Percentiles rank a stretch among this genome's conserved stretches.
Evolutionary conservation across 2,329 filamentous ascomycete genomes (phyloP).

Genomic region (Neopestalotiopsis sp.): DNA sequence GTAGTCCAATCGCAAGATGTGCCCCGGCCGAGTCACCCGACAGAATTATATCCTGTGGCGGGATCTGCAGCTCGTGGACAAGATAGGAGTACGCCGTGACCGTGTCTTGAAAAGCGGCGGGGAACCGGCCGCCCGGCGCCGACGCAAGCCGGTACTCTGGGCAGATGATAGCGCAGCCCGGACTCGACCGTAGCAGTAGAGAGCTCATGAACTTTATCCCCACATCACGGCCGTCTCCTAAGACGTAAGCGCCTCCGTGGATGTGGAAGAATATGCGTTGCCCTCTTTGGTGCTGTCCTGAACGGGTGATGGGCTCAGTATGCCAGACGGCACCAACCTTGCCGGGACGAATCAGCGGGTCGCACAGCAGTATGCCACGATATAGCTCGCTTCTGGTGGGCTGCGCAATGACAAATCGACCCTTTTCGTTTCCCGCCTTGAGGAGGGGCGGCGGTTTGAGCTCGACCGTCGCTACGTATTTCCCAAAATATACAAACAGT

Average conservation of each 20-base stretch:
- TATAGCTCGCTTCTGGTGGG: neutral
- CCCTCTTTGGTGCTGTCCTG: constrained; percentile 4
- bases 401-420: neutral
- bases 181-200: constrained; percentile 29
- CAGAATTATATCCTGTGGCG: constrained; percentile 33
- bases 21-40: constrained; percentile 40
- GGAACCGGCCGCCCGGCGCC: constrained; percentile 29
- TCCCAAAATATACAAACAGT: constrained; percentile 7
- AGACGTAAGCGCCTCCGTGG: constrained; percentile 38
- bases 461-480: constrained; percentile 17
- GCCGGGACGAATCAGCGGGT: constrained; percentile 8
- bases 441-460: constrained; percentile 16
- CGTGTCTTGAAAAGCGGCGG: constrained; percentile 37
- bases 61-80: constrained; percentile 28
- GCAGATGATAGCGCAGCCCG: constrained; percentile 31
- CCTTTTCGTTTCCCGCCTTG: constrained; percentile 13
- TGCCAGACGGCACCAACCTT: constrained; percentile 16
- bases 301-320: constrained; percentile 11
- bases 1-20: constrained; percentile 34
- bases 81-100: constrained; percentile 36
- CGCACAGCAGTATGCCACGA: constrained; percentile 11
- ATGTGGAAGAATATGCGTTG: constrained; percentile 31
- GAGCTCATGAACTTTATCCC: constrained; percentile 33
- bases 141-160: constrained; percentile 39
- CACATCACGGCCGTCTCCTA: constrained; percentile 36